Base-by-base conservation (phyloP, 371 early-diverging fungal species). In the Mortierella sp. region DNA sequence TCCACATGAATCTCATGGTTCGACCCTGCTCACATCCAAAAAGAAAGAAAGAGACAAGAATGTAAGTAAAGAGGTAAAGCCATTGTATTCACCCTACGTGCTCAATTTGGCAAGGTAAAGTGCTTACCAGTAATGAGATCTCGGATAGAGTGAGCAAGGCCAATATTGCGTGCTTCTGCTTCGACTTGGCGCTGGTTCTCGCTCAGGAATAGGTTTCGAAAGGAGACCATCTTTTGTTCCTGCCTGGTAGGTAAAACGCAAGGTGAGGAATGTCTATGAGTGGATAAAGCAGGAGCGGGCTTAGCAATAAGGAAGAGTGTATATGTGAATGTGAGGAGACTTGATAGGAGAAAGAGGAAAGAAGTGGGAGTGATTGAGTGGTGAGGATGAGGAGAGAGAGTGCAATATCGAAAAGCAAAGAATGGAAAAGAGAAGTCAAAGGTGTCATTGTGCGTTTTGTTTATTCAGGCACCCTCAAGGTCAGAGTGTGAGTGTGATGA, bases 101-200 rank as follows among this genome's bases (percentile, higher is more conserved):
- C 31, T 4, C 9, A 10, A 60, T 14, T 31, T 13, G 10, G 21
- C 55, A 28, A 10, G 7, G 10, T 3, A 34, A 63, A 16, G 14
- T 16, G 13, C 7, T 55, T 82, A 86, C 87, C 87, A 6, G 87
- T 86, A 54, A 86, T 86, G 65, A 86, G 82, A 55, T 86, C 87
- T 9, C 87, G 77, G 72, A 86, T 86, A 7, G 87, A 78, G 65
- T 86, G 87, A 34, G 87, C 87, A 26, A 86, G 71, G 1, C 87
- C 82, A 47, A 86, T 78, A 50, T 82, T 86, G 26, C 80, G 82
- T 8, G 75, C 82, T 42, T 86, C 87, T 38, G 77, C 82, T 28
- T 82, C 78, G 26, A 82, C 83, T 48, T 86, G 82, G 28, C 80
- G 80, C 78, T 86, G 87, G 42, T 26, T 78, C 16, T 80, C 80